These are phyloP conservation scores for Scedosporium aurantiacum DNA, from an alignment of 2,329 filamentous ascomycete species.

Conservation along the genomic window DNA sequence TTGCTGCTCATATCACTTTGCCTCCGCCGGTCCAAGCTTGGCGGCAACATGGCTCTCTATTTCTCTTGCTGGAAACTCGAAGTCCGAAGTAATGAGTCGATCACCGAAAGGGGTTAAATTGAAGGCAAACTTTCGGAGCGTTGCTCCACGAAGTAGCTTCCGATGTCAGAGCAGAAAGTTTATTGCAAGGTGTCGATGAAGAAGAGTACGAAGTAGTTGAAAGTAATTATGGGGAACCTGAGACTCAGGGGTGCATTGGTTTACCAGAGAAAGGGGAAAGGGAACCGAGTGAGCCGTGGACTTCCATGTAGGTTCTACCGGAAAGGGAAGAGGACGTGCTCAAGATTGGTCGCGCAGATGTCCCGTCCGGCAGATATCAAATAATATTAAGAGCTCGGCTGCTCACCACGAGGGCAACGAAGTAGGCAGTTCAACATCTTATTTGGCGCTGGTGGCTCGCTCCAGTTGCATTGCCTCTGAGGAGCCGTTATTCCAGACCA, in stretches of 20 bases:
- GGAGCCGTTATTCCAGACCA: background rate
- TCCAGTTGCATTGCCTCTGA: background rate
- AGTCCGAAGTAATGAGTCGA: background rate
- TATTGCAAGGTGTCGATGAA: background rate
- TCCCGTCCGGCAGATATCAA: too few relatives aligned
- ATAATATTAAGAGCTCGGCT: too few relatives aligned
- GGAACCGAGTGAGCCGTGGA: background rate
- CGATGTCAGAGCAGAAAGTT: background rate
- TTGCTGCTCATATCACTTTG: background rate
- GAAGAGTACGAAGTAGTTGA: background rate
- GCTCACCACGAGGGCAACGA: too few relatives aligned
- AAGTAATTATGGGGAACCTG: background rate
- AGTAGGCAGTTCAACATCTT: too few relatives aligned
- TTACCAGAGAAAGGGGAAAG: background rate
- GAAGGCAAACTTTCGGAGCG: background rate
- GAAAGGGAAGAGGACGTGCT: too few relatives aligned
- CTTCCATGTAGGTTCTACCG: too few relatives aligned
- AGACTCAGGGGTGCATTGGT: background rate
- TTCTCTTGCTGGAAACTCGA: background rate
- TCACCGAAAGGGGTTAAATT: background rate
- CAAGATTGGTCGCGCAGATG: too few relatives aligned
- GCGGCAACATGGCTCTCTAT: background rate
- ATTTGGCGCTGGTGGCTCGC: background rate
- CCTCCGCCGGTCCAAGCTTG: background rate
- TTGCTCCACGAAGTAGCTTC: background rate